Base-by-base conservation (phyloP, 2,329 filamentous ascomycete genomes). In the Apiospora phragmitis region DNA sequence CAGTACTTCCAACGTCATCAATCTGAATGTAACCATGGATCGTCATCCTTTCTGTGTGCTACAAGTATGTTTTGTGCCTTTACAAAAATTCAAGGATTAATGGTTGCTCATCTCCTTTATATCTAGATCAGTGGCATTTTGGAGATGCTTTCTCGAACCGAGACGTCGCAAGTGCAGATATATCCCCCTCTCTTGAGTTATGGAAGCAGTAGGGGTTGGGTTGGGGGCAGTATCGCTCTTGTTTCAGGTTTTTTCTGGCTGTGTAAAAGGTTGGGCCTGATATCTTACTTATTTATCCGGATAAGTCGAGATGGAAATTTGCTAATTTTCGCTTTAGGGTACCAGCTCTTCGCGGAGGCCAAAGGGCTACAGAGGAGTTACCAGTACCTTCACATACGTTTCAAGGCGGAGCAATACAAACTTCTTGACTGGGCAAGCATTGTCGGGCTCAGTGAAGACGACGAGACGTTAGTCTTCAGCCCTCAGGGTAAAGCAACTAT, bases 391-490 rank as follows among this genome's bases (percentile, higher is more conserved):
- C 70, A 55, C 21, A 32, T 71, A 14, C 65, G 62, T 26, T 35
- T 73, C 6, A 68, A 69, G 38, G 68, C 71, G 11, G 72, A 73
- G 26, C 72, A 73, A 7, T 71, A 71, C 16, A 55, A 71, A 55
- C 70, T 73, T 41, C 68, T 70, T 7, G 55, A 45, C 26, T 73
- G 70, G 29, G 70, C 71, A 18, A 11, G 45, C 29, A 21, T 68
- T 67, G 67, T 68, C 59, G 41, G 71, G 69, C 21, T 68, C 70
- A 65, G 35, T 72, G 35, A 47, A 62, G 24, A 43, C 26, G 1
- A 65, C 68, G 18, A 65, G 69, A 16, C 68, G 26, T 24, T 65
- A 69, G 4, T 71, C 67, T 26, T 35, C 42, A 16, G 49, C 49
- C 14, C 72, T 73, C 41, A 67, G 49, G 47, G 69, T 70, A 8